Percentiles rank a stretch among this genome's conserved stretches.
Evolutionary conservation across 495 filamentous ascomycete genomes (phyloP).

Genomic region (Penicillium tannophilum): DNA sequence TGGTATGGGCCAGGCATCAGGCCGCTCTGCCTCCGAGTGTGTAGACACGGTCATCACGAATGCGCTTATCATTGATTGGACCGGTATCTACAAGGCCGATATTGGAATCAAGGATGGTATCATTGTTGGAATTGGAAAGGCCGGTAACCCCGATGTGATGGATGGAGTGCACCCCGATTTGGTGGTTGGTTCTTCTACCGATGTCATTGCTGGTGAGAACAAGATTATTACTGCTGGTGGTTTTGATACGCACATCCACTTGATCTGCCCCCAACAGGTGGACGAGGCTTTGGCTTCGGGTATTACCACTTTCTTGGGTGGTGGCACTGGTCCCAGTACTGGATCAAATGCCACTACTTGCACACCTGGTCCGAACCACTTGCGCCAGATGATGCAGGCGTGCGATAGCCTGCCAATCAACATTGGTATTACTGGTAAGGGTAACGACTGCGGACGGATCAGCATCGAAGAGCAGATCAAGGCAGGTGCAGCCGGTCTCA

Average conservation of each 20-base stretch:
- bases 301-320: constrained; percentile 89
- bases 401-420: constrained; percentile 87
- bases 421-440: constrained; percentile 93
- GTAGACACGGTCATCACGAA: constrained; percentile 92
- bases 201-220: constrained; percentile 93
- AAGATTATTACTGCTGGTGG: constrained; percentile 93
- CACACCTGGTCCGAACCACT: constrained; percentile 81
- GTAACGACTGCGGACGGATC: constrained; percentile 76
- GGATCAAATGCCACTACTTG: constrained; percentile 95
- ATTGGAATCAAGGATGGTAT: constrained; percentile 89
- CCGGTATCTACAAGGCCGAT: constrained; percentile 95
- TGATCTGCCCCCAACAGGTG: constrained; percentile 95
- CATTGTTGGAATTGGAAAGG: constrained; percentile 92
- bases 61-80: constrained; percentile 88
- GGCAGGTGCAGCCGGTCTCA: constrained; percentile 88
- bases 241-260: constrained; percentile 92
- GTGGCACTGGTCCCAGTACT: constrained; percentile 94
- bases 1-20: constrained; percentile 94
- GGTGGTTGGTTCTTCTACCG: constrained; percentile 87
- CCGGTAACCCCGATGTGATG: constrained; percentile 97
- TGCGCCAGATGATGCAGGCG: constrained; percentile 92
- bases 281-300: constrained; percentile 84
- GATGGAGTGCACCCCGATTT: constrained; percentile 77
- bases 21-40: constrained; percentile 66
- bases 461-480: constrained; percentile 79